Percentiles rank a stretch among this genome's conserved stretches.
Conservation (phyloP, 495 filamentous ascomycete genomes). For the Hyaloscypha variabilis region DNA sequence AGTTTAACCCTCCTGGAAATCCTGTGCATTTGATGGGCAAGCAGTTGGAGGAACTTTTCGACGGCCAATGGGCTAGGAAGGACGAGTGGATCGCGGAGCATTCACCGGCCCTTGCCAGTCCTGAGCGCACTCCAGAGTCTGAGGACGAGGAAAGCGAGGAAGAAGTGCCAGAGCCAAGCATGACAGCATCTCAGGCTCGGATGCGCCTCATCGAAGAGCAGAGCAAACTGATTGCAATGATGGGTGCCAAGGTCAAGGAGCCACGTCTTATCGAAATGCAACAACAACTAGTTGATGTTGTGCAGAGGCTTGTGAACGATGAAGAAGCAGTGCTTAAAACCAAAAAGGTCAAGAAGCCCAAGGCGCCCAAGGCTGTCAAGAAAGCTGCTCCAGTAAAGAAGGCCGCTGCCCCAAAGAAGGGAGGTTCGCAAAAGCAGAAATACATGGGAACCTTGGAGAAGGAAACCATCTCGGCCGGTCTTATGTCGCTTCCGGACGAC, state of each 20-base stretch:
- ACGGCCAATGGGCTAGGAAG: conserved; percentile 72
- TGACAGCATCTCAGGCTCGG: conserved; percentile 10
- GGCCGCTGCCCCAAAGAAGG: conserved; percentile 41
- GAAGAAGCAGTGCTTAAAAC: conserved; percentile 42
- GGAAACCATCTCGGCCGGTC: conserved; percentile 80
- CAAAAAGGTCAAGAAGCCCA: conserved; percentile 50
- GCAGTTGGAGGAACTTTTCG: conserved; percentile 70
- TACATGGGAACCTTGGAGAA: conserved; percentile 76
- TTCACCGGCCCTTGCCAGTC: conserved; percentile 54
- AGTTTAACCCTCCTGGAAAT: conserved; percentile 86
- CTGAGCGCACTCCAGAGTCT: conserved; percentile 62
- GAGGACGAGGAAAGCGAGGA: conserved; percentile 64
- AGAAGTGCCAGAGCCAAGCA: conserved; percentile 26
- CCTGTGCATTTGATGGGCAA: conserved; percentile 70
- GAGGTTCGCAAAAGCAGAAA: conserved; percentile 42
- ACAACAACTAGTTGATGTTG: conserved; percentile 46
- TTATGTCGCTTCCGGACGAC: conserved; percentile 70
- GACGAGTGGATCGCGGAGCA: conserved; percentile 75
- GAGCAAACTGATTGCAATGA: conserved; percentile 64
- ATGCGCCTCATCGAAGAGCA: conserved; percentile 53
- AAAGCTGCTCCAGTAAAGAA: conserved; percentile 39
- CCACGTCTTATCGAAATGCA: conserved; percentile 61
- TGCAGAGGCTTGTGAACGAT: conserved; percentile 53
- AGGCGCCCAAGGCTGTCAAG: conserved; percentile 34
- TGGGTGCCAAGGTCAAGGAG: conserved; percentile 71